Base-by-base conservation (phyloP, 257 asterid species). In the Voacanga thouarsii region DNA sequence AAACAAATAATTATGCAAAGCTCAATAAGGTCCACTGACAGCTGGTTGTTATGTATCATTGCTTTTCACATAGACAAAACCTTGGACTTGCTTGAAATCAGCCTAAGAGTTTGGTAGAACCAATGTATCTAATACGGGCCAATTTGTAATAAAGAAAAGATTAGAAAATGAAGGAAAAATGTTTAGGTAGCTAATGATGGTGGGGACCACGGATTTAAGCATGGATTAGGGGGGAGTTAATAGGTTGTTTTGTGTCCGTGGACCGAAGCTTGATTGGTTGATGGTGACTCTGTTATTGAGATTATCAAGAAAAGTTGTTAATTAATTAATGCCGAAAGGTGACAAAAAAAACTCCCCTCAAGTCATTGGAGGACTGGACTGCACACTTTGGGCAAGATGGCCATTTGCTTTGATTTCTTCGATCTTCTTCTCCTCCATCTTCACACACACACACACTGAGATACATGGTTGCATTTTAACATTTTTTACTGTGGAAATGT, bases 201-300 rank as follows among this genome's bases (percentile, higher is more conserved):
- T 81, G 81, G 85, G 87, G 85, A 78, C 85, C 79, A n/a, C 87
- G 87, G 87, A 84, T 75, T 84, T 84, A 79, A 76, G 82, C 74
- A 79, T 30, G 57, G 80, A 84, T 84, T 84, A 79, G 61, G 55
- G 77, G 65, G 23, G 33, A 56, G 75, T 82, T 84, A 68, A 84
- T 79, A 60, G 39, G 57, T 26, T 76, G n/a, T 64, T 73, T 64
- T 66, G 83, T 68, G 88, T 84, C 88, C 88, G 88, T 82, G 51
- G 84, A 82, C 37, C 80, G 12, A 59, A 70, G 11, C 60, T 67
- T 82, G 80, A 84, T 82, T 84, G 84, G 85, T 43, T 24, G 74
- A 78, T 60, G 69, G 74, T 61, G 80, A 60, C 68, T 23, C 63
- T 81, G 55, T 72, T 72, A 57, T 79, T 79, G 83, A 76, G 84